Percentiles rank a stretch among this genome's conserved stretches.
Evolutionary conservation across 208 protist genomes (phyloP).

Genomic region (Leishmania tropica): DNA sequence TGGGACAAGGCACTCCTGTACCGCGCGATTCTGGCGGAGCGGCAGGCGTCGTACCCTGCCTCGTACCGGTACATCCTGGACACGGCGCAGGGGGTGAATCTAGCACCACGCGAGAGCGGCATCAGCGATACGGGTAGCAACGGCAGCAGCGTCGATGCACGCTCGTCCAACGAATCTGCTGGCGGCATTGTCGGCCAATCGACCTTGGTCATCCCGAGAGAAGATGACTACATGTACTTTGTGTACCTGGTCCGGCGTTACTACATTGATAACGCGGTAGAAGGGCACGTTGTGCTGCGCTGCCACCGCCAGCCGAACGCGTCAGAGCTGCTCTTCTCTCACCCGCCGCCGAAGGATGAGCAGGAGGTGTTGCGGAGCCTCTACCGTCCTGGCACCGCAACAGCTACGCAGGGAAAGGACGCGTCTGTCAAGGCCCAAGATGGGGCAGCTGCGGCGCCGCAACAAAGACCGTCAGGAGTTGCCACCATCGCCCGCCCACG

Average conservation of each 20-base stretch:
- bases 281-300: constrained; percentile 86
- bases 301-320: constrained; percentile 72
- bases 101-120: constrained; percentile 11
- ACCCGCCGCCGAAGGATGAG: constrained; percentile 80
- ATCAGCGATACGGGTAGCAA: not conserved
- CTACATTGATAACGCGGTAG: constrained; percentile 84
- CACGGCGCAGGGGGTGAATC: constrained; percentile 42
- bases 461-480: not conserved
- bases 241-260: constrained; percentile 78
- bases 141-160: not conserved
- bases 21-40: constrained; percentile 74
- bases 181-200: constrained; percentile 4
- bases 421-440: not conserved
- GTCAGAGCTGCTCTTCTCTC: constrained; percentile 71
- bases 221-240: constrained; percentile 77
- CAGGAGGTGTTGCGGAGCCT: constrained; percentile 54
- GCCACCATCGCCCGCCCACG: constrained; percentile 23
- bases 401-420: not conserved
- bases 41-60: constrained; percentile 63
- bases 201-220: constrained; percentile 35
- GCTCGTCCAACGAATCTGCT: not conserved
- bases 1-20: constrained; percentile 90
- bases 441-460: not conserved
- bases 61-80: constrained; percentile 77
- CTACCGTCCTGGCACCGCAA: not conserved